A percentile compares a stretch with the other conserved stretches of the same genome.
Conservation (phyloP, 202 grass and related monocot species). For the Eragrostis tef region DNA sequence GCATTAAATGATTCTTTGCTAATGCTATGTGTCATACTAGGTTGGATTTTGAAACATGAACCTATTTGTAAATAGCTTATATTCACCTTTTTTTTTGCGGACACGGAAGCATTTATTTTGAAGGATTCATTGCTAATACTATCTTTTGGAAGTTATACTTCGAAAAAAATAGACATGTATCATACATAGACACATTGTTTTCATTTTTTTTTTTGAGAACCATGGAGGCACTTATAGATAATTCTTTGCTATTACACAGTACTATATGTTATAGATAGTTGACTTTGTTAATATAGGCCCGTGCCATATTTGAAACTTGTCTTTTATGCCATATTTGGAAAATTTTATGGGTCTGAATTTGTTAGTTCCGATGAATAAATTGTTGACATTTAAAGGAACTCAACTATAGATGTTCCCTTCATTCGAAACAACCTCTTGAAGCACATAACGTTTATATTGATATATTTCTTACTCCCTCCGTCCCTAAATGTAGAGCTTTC, state of each 20-base stretch:
- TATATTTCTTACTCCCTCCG: not conserved
- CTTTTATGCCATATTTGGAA: not conserved
- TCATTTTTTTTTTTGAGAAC: not conserved
- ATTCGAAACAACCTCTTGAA: not conserved
- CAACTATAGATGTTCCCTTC: slow-evolving; percentile 4
- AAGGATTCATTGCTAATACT: too few species aligned
- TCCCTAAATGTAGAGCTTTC: too few species aligned
- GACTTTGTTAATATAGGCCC: not conserved
- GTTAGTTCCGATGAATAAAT: not conserved
- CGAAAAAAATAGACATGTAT: too few species aligned
- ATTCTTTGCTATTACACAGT: not conserved
- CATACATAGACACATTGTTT: too few species aligned
- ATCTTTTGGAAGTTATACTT: too few species aligned
- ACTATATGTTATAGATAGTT: not conserved
- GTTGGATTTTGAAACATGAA: too few species aligned
- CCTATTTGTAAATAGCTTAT: too few species aligned
- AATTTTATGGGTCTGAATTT: not conserved
- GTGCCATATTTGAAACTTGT: not conserved
- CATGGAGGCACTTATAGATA: not conserved
- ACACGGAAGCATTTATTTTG: too few species aligned
- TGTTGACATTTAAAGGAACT: not conserved
- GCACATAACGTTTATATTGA: not conserved
- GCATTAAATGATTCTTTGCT: too few species aligned
- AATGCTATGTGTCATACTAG: too few species aligned
- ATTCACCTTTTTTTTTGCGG: too few species aligned